Percentiles rank a stretch among this genome's conserved stretches.
Conservation (phyloP, 2,329 filamentous ascomycete genomes). For the Scytalidium lignicola region DNA sequence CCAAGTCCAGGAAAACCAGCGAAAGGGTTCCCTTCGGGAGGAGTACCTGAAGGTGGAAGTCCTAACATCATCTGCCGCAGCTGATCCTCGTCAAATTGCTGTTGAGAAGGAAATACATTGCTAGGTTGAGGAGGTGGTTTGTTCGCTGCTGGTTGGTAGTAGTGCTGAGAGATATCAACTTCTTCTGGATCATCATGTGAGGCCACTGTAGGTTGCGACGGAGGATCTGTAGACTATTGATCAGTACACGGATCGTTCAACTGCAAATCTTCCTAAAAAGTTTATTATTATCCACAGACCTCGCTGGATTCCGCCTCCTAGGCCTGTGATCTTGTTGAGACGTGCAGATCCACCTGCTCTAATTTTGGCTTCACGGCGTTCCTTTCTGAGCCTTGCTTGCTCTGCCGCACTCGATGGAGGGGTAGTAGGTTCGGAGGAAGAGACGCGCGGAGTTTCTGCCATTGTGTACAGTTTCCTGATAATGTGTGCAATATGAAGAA, state of each 20-base stretch:
- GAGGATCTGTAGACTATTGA: constrained; percentile 28
- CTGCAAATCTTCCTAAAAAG: neutral
- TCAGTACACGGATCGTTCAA: no score
- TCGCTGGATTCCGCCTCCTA: constrained; percentile 53
- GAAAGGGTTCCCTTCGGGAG: constrained; percentile 28
- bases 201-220: constrained; percentile 29
- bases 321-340: constrained; percentile 69
- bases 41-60: constrained; percentile 37
- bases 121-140: constrained; percentile 21
- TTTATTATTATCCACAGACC: constrained; percentile 25
- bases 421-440: constrained; percentile 18
- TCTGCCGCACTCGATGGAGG: constrained; percentile 43
- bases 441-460: constrained; percentile 17
- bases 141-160: constrained; percentile 44
- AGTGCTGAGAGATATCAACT: constrained; percentile 71
- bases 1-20: constrained; percentile 23
- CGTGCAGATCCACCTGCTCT: constrained; percentile 64
- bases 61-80: constrained; percentile 62
- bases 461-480: constrained; percentile 8
- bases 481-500: neutral
- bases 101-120: constrained; percentile 20
- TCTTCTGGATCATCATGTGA: constrained; percentile 63
- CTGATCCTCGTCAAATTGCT: constrained; percentile 49
- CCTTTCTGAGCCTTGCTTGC: constrained; percentile 70
- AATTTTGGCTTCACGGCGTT: constrained; percentile 75